Conservation (phyloP, 257 asterid species). For the Buddleja alternifolia region DNA sequence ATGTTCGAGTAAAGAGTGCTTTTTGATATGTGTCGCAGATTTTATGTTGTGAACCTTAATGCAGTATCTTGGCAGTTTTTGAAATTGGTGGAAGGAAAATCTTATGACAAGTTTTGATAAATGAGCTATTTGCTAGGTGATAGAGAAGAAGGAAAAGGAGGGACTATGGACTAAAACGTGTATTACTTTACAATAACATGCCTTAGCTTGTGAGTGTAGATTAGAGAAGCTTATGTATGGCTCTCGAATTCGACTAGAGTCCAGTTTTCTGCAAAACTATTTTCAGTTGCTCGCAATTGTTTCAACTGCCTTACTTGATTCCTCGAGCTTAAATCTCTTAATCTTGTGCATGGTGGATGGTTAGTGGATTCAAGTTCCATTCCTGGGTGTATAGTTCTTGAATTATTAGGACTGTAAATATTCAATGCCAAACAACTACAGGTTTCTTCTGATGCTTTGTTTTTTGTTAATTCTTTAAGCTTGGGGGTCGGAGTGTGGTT, state of each 20-base stretch:
- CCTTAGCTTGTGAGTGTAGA: background rate
- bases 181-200: background rate
- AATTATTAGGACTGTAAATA: too few species aligned
- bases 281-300: slow-evolving; percentile 1
- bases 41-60: background rate
- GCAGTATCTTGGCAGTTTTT: background rate
- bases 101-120: background rate
- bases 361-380: background rate
- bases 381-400: too few species aligned
- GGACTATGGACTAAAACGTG: background rate
- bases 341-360: background rate
- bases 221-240: too few species aligned
- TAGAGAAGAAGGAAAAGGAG: background rate
- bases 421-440: too few species aligned
- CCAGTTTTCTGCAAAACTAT: too few species aligned
- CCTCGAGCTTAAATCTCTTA: background rate
- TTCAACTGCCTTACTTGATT: background rate
- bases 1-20: slow-evolving; percentile 27
- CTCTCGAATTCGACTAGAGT: too few species aligned
- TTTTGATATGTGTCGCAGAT: background rate
- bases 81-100: slow-evolving; percentile 4
- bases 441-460: too few species aligned
- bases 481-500: too few species aligned
- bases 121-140: slow-evolving; percentile 15
- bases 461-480: too few species aligned